phyloP scores from a whole-genome alignment of 148 eudicot species.

The Cornus kousa region DNA sequence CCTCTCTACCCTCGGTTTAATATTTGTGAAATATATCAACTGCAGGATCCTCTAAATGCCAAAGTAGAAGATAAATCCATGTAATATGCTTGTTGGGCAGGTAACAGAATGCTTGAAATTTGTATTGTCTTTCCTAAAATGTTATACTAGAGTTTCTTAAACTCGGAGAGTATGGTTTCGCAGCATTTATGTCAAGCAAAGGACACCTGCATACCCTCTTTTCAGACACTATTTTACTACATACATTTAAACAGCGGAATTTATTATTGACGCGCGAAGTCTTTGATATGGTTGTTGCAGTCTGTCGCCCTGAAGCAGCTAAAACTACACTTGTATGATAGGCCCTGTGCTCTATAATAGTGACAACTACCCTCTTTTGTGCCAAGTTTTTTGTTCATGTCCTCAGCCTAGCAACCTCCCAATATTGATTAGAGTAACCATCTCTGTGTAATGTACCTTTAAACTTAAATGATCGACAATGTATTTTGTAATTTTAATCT shows the following conservation, averaged over 20 bases:
- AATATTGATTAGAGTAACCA: not conserved
- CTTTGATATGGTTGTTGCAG: not conserved
- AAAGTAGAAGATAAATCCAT: constrained; percentile 38
- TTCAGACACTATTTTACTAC: not conserved
- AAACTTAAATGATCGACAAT: not conserved
- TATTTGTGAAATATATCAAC: not conserved
- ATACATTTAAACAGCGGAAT: not conserved
- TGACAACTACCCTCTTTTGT: not conserved
- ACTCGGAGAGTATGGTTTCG: not conserved
- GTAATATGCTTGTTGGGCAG: constrained; percentile 25
- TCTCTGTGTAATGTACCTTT: not conserved
- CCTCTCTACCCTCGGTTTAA: not conserved
- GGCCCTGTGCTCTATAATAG: not conserved
- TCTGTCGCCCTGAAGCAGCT: not conserved
- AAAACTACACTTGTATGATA: not conserved
- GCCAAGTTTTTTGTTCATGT: not conserved
- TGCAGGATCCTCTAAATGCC: constrained; percentile 55
- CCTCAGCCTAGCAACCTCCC: not conserved
- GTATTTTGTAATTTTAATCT: not conserved
- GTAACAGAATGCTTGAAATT: constrained; percentile 7
- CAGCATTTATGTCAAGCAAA: constrained; percentile 12
- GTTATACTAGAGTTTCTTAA: not conserved
- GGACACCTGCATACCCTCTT: not conserved
- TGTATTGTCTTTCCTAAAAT: not conserved
- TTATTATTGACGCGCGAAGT: not conserved